These are phyloP conservation scores for Suillus lakei DNA, from an alignment of 768 basidiomycete genomes.

Conservation along the genomic window DNA sequence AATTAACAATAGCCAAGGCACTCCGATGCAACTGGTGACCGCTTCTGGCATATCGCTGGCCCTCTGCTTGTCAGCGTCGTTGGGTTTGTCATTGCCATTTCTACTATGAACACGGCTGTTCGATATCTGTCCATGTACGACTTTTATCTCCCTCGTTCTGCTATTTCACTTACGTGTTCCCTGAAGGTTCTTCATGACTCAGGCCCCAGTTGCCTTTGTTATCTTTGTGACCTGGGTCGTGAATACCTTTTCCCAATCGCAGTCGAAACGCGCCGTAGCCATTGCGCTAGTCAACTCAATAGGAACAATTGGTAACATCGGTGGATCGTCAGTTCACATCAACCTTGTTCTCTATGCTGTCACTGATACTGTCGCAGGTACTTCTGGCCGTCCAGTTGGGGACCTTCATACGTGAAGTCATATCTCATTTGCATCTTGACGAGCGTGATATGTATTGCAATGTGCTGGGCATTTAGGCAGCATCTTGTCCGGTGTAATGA, in stretches of 20 bases:
- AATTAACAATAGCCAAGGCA: slow-evolving; percentile 49
- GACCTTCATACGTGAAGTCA: slow-evolving; percentile 67
- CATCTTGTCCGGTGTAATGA: slow-evolving; percentile 47
- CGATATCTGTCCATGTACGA: slow-evolving; percentile 68
- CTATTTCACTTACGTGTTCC: neutral
- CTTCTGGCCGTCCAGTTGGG: slow-evolving; percentile 70
- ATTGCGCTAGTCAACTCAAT: slow-evolving; percentile 80
- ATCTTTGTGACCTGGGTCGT: slow-evolving; percentile 59
- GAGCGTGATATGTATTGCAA: slow-evolving; percentile 50
- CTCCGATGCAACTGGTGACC: slow-evolving; percentile 71
- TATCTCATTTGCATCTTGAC: slow-evolving; percentile 74
- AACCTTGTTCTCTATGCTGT: slow-evolving; percentile 1
- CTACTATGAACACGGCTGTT: slow-evolving; percentile 62
- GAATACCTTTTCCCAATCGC: slow-evolving; percentile 69
- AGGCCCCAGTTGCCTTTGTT: slow-evolving; percentile 71
- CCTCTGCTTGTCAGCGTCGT: slow-evolving; percentile 62
- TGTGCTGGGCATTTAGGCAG: slow-evolving; percentile 51
- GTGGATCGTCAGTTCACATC: slow-evolving; percentile 65
- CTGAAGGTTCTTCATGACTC: slow-evolving; percentile 73
- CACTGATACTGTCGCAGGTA: slow-evolving; percentile 44
- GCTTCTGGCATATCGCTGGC: slow-evolving; percentile 68
- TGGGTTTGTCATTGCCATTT: slow-evolving; percentile 69
- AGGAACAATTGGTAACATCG: slow-evolving; percentile 79
- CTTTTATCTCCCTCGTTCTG: neutral
- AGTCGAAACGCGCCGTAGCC: slow-evolving; percentile 84